Conservation (phyloP, 768 basidiomycete genomes). For the Amanita molliuscula region DNA sequence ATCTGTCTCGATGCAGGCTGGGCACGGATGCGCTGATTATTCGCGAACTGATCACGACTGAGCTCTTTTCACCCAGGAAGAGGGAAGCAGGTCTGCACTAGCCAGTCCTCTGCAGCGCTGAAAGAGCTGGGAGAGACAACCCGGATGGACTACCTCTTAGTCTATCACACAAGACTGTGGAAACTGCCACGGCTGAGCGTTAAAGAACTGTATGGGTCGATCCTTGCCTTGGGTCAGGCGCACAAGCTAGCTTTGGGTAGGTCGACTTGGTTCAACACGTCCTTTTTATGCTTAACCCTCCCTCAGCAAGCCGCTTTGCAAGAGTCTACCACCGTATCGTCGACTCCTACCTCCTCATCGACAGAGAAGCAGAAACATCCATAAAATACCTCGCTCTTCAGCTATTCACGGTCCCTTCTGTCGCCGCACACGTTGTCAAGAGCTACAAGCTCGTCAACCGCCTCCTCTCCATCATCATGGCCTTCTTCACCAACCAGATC, state of each 20-base stretch:
- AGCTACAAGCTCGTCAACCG: slow-evolving; percentile 65
- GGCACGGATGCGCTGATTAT: slow-evolving; percentile 58
- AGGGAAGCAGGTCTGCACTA: slow-evolving; percentile 35
- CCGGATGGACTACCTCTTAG: slow-evolving; percentile 63
- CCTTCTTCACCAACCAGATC: slow-evolving; percentile 92
- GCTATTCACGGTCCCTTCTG: slow-evolving; percentile 84
- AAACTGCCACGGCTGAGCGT: slow-evolving; percentile 71
- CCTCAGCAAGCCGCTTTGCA: slow-evolving; percentile 71
- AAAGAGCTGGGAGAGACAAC: slow-evolving; percentile 42
- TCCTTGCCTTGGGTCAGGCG: slow-evolving; percentile 59
- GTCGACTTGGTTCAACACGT: slow-evolving; percentile 14
- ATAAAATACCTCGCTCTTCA: slow-evolving; percentile 91
- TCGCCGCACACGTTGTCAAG: slow-evolving; percentile 69
- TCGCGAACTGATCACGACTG: slow-evolving; percentile 61
- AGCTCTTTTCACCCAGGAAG: slow-evolving; percentile 53
- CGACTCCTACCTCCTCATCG: slow-evolving; percentile 85
- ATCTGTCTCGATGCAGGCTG: slow-evolving; percentile 64
- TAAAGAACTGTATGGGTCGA: slow-evolving; percentile 74
- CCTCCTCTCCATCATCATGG: slow-evolving; percentile 73
- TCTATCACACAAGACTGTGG: slow-evolving; percentile 81
- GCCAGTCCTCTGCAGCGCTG: slow-evolving; percentile 24
- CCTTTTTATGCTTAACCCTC: neutral
- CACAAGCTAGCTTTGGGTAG: slow-evolving; percentile 74
- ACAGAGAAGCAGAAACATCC: slow-evolving; percentile 90
- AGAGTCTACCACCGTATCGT: slow-evolving; percentile 79